Base-by-base conservation (phyloP, 78 protist genomes). In the Dictyostelium citrinum region DNA sequence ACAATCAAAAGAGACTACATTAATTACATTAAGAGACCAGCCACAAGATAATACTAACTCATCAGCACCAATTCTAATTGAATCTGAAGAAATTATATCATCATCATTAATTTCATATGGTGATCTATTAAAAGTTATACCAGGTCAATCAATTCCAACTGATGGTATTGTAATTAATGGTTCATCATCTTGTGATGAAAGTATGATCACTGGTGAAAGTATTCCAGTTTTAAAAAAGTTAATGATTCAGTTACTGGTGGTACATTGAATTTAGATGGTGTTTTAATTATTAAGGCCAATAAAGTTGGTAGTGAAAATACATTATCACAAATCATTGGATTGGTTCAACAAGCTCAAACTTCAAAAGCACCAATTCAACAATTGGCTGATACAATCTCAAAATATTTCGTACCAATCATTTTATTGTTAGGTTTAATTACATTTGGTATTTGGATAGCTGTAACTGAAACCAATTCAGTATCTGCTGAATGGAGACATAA, bases 341-440 rank as follows among this genome's bases (percentile, higher is more conserved):
- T 99, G 14, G 98, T 99, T 61, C 97, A 95, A 71, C 84, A 97
- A 67, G 99, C 99, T 14, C 99, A 98, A 71, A 91, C 92, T 20
- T 83, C 85, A 22, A 91, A 91, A 55, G 91, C 98, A n/a, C 95
- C 97, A 8, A 95, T 86, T 46, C 98, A 95, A 70, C 77, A 33
- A 7, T 7, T 92, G 7, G 97, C 99, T 22, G 99, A 99, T 67
- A 17, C 35, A 5, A 45, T 97, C 2, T 79, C 99, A 6, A 61
- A 84, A 17, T 17, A 24, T 17, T 99, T 98, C 72, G 98, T 98
- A 39, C 99, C 99, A 35, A 60, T 31, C 7, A 95, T 99, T 80
- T 10, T 98, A 2, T 6, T 51, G 33, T 5, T 97, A 3, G 90
- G 99, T 58, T 0, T 97, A 2, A 4, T 90, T 22, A 96, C 97